Percentiles rank a stretch among this genome's conserved stretches.
These are phyloP conservation scores for Cystofilobasidium bisporidii DNA, from an alignment of 768 basidiomycete species.

Conservation along the genomic window DNA sequence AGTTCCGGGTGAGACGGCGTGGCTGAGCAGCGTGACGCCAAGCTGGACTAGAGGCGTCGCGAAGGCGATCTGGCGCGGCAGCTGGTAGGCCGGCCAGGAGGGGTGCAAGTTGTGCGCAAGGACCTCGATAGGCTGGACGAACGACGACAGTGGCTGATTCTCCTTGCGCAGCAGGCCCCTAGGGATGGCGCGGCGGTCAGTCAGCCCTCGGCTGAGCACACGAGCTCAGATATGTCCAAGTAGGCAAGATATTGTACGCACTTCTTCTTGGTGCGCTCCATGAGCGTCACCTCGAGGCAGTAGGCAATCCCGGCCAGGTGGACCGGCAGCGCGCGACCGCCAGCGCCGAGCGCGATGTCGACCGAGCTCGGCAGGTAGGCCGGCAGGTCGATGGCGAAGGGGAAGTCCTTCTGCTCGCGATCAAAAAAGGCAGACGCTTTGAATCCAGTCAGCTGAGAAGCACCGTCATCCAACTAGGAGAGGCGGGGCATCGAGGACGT, in stretches of 20 bases:
- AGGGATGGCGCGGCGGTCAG: neutral
- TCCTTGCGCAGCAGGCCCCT: slow-evolving; percentile 22
- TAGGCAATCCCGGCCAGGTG: slow-evolving; percentile 6
- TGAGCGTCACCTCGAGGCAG: slow-evolving; percentile 16
- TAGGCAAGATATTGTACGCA: neutral
- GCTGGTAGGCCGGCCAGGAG: slow-evolving; percentile 9
- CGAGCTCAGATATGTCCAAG: neutral
- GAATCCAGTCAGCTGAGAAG: too few species aligned
- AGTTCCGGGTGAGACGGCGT: neutral
- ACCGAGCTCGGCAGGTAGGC: slow-evolving; percentile 3
- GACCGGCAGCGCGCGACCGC: neutral
- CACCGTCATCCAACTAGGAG: too few species aligned
- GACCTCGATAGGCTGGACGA: slow-evolving; percentile 7
- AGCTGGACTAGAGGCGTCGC: slow-evolving; percentile 8
- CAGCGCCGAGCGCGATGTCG: slow-evolving; percentile 1
- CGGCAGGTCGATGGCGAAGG: slow-evolving; percentile 13
- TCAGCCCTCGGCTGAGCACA: neutral
- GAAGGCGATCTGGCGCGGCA: neutral
- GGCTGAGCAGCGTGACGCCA: neutral
- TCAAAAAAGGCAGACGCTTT: too few species aligned
- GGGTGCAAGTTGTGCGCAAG: slow-evolving; percentile 16
- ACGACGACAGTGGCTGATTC: slow-evolving; percentile 8
- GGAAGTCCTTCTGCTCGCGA: slow-evolving; percentile 13
- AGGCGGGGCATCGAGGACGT: neutral
- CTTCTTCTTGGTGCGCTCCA: slow-evolving; percentile 23